Percentiles rank a stretch among this genome's conserved stretches.
Conservation (phyloP, 2,329 filamentous ascomycete species). For the Epichloe gansuensis region DNA sequence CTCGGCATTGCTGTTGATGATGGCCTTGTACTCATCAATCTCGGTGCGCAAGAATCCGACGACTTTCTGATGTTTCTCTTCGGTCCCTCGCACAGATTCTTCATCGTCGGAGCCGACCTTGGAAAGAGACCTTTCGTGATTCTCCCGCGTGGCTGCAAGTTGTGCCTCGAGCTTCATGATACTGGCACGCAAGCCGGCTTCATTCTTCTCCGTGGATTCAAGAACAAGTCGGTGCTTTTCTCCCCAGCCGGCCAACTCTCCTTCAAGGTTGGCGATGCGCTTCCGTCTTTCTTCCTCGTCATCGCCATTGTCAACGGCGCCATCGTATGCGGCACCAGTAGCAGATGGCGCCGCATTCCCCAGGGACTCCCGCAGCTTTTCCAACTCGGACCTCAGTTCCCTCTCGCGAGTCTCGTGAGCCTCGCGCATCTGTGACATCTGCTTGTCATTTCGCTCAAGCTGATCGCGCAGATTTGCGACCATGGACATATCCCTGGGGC, state of each 20-base stretch:
- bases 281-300: conserved; percentile 21
- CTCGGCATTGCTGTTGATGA: conserved; percentile 56
- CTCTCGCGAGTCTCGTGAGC: conserved; percentile 61
- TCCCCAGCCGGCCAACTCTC: conserved; percentile 64
- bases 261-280: conserved; percentile 52
- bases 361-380: conserved; percentile 48
- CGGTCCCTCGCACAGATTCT: conserved; percentile 31
- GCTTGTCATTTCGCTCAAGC: conserved; percentile 72
- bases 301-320: conserved; percentile 18
- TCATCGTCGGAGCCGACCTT: conserved; percentile 24
- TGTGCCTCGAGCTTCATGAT: conserved; percentile 60
- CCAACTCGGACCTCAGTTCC: conserved; percentile 59
- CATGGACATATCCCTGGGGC: conserved; percentile 82
- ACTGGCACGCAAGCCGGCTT: conserved; percentile 58
- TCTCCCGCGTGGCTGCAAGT: conserved; percentile 39
- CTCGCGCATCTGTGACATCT: conserved; percentile 62
- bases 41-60: conserved; percentile 54
- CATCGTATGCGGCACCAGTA: conserved; percentile 11
- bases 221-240: conserved; percentile 60
- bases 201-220: conserved; percentile 56
- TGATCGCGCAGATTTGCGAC: conserved; percentile 80
- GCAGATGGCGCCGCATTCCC: conserved; percentile 14
- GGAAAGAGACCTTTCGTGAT: conserved; percentile 31
- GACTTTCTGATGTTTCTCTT: conserved; percentile 44
- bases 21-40: conserved; percentile 67